Base-by-base conservation (phyloP, 139 green algal species). In the Coccomyxa sp. region DNA sequence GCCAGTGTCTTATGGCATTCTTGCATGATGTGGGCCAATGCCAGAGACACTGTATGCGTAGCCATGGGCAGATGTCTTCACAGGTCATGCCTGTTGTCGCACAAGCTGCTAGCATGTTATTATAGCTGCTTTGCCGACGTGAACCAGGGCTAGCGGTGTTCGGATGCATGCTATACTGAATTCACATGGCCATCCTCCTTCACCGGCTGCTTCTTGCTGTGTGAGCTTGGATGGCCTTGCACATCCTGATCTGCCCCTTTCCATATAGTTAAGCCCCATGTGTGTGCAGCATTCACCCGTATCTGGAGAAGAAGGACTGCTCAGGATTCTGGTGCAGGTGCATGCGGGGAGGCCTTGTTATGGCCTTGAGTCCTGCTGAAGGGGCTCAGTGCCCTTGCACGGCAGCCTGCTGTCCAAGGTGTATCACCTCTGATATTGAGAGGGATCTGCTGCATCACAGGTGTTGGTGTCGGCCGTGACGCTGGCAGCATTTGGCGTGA, bases 401-500 rank as follows among this genome's bases (percentile, higher is more conserved):
- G 27, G 14, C 1, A 16, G 7, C 12, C 16, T 55, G 50, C 50
- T 77, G 73, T 31, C 39, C 12, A 58, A 16, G 14, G 16, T 29
- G 44, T 16, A 58, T 58, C 44, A 58, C 44, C 12, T 16, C 14
- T 16, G 14, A 58, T 29, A 29, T 16, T 58, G 16, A 29, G 24
- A 18, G 64, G 27, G 64, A 3, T 36, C 24, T 10, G 39, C 7
- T 69, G 95, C 7, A 40, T 74, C 0, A 81, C 83, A 96, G 35
- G 73, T 82, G 7, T 73, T 81, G 2, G 78, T 81, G 16, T 83
- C 86, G 0, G 88, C 86, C 0, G n/a, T 76, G 34, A 33, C 58
- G 24, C 78, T 86, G 74, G 68, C 83, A 31, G 27, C 83, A 3
- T 95, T 97, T 73, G 93, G 93, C 27, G 77, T 83, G 7, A 16